Evolutionary conservation across 208 protist species (phyloP).

Genomic region (Wallacemonas sp.): DNA sequence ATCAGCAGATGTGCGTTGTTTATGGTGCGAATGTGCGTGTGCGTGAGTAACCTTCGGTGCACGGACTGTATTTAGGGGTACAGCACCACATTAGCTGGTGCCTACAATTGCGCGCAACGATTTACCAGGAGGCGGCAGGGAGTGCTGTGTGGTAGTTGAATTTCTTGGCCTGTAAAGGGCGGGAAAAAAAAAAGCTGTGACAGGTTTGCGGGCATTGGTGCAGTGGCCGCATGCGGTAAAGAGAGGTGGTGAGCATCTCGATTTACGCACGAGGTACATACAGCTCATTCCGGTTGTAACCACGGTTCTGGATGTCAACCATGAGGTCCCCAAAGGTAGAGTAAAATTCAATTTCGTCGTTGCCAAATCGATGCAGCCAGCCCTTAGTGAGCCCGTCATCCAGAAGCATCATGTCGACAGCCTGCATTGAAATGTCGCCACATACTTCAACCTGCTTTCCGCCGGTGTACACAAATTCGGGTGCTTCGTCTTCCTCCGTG

Average conservation of each 20-base stretch:
- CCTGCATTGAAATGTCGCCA: slow-evolving; percentile 71
- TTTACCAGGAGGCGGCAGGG: too few relatives aligned
- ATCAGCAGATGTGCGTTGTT: too few relatives aligned
- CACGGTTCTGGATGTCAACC: slow-evolving; percentile 56
- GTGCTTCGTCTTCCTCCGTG: neutral
- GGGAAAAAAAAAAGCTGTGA: slow-evolving; percentile 1
- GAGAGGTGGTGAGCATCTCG: neutral
- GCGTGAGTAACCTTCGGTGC: too few relatives aligned
- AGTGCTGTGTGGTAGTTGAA: too few relatives aligned
- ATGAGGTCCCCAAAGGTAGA: slow-evolving; percentile 54
- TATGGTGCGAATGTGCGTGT: too few relatives aligned
- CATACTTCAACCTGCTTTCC: slow-evolving; percentile 52
- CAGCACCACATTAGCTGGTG: too few relatives aligned
- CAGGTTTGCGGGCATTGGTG: neutral
- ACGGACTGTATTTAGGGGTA: too few relatives aligned
- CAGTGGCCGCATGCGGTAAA: too few relatives aligned
- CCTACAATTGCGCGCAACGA: too few relatives aligned
- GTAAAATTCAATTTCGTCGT: slow-evolving; percentile 77
- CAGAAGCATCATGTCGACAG: slow-evolving; percentile 79
- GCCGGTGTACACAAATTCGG: slow-evolving; percentile 2
- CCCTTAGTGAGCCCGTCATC: slow-evolving; percentile 73
- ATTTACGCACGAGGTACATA: slow-evolving; percentile 17
- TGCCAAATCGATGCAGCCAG: slow-evolving; percentile 68
- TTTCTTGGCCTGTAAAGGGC: neutral
- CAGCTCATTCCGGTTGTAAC: slow-evolving; percentile 78